Base-by-base conservation (phyloP, 2,329 filamentous ascomycete genomes). In the Coniochaeta prunicola region DNA sequence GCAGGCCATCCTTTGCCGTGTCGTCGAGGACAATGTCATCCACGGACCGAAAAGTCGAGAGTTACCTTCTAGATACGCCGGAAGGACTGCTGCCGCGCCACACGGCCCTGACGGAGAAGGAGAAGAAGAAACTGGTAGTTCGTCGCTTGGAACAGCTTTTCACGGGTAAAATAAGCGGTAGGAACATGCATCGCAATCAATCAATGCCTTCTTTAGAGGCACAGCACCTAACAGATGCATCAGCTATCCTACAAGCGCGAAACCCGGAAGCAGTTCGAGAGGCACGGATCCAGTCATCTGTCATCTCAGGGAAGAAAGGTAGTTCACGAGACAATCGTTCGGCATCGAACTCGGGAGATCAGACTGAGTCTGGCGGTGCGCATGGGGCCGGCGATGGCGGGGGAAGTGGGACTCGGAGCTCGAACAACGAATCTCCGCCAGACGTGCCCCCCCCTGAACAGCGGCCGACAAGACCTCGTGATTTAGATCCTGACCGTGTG, bases 91-190 rank as follows among this genome's bases (percentile, higher is more conserved):
- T 90, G 38, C 87, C 88, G 0, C 80, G 81, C 12, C 78, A 81
- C 48, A 76, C 80, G 26, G 70, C 76, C 0, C 83, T 92, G 81
- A 85, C 86, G 0, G 90, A 93, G 15, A 86, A 84, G 63, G 82
- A 88, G 6, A 91, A 85, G 74, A 91, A 90, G 75, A 91, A 87
- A 68, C 68, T 92, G 21, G 87, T 93, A 0, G 91, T 93, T 2
- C 81, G 84, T 58, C 82, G 89, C 2, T 71, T 96, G 6, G 91
- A 96, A 67, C 89, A 92, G 62, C 79, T 96, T 1, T 96, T 94
- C 62, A 91, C 90, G 0, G 91, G 91, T 2, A 89, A 87, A 67
- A 77, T 80, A 19, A 72, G 70, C 4, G 75, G 75, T 4, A 72
- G 76, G 67, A 68, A 77, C 72, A 53, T 64, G 34, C 66, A 62